These are phyloP conservation scores for Quercus cerris DNA, from an alignment of 306 rosid genomes.

Conservation along the genomic window DNA sequence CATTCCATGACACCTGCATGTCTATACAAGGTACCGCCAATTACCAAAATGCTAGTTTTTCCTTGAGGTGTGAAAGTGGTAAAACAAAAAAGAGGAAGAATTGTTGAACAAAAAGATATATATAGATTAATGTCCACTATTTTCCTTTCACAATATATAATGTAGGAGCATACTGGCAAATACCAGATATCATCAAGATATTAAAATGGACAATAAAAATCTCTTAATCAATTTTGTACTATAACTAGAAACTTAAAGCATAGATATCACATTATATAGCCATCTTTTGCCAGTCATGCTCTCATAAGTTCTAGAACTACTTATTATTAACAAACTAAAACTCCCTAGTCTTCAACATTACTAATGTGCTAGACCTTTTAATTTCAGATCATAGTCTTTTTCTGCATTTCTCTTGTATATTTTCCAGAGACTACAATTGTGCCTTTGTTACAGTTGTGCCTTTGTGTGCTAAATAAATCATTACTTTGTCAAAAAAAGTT, in stretches of 20 bases:
- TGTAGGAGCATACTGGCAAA: not conserved
- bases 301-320: not conserved
- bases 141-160: not conserved
- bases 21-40: conserved; percentile 36
- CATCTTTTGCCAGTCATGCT: not conserved
- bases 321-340: not conserved
- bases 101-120: not conserved
- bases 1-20: conserved; percentile 81
- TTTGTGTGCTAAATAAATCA: not conserved
- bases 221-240: not conserved
- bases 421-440: not conserved
- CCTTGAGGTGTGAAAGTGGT: conserved; percentile 21
- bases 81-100: not conserved
- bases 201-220: not conserved
- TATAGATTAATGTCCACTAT: not conserved
- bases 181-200: not conserved
- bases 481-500: not conserved
- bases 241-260: not conserved
- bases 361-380: not conserved
- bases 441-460: not conserved
- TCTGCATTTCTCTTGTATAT: not conserved
- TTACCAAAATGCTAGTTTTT: conserved; percentile 23
- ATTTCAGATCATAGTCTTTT: not conserved
- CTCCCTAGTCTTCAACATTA: not conserved
- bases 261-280: not conserved